Percentiles rank a stretch among this genome's conserved stretches.
Evolutionary conservation across 129 eudicot species (phyloP).

Genomic region (Oenanthe sinensis): DNA sequence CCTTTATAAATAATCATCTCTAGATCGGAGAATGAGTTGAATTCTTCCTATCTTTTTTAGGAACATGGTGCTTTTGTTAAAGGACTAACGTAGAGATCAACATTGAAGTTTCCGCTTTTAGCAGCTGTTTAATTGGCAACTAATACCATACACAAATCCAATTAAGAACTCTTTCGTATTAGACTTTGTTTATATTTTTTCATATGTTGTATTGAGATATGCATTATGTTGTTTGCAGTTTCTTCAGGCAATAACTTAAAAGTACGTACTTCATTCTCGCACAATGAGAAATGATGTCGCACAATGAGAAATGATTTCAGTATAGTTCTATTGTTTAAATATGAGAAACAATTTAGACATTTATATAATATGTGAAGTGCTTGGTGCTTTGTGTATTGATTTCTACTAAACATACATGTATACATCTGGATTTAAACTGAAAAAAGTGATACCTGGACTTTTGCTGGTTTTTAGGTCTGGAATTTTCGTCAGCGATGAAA

Average conservation of each 20-base stretch:
- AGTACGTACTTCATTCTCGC: background rate
- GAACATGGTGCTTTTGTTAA: background rate
- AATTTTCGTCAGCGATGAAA: constrained; percentile 21
- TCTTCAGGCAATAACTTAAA: background rate
- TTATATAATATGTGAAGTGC: background rate
- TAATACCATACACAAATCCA: background rate
- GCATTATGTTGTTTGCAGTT: background rate
- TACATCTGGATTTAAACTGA: background rate
- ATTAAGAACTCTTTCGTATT: background rate
- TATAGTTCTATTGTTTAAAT: background rate
- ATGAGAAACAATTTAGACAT: background rate
- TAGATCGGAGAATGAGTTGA: background rate
- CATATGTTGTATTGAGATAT: background rate
- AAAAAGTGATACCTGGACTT: constrained; percentile 26
- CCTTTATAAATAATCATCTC: background rate
- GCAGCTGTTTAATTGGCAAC: background rate
- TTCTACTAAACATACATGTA: background rate
- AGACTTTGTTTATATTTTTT: background rate
- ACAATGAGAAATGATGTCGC: background rate
- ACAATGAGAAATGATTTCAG: background rate
- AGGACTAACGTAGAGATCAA: background rate
- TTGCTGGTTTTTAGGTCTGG: constrained; percentile 19
- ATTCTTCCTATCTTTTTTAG: background rate
- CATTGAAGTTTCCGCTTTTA: background rate
- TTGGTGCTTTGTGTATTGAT: background rate